phyloP scores from a whole-genome alignment of 192 early-diverging fungal genomes.

The Pecoramyces ruminantium region DNA sequence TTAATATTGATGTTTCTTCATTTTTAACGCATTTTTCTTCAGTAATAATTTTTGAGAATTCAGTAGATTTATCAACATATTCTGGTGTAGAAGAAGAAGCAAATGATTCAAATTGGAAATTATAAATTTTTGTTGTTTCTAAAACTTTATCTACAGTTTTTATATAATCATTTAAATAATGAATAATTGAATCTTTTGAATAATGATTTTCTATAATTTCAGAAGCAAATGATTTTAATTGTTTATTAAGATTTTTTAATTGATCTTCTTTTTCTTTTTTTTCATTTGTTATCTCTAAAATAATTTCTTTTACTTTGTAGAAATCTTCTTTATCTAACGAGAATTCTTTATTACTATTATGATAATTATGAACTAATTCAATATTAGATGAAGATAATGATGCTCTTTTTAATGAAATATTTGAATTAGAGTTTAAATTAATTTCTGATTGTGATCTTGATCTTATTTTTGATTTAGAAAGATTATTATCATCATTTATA shows the following conservation, averaged over 20 bases:
- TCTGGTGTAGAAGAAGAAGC: background rate
- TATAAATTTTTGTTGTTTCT: background rate
- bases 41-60: background rate
- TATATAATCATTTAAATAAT: background rate
- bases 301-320: background rate
- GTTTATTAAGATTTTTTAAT: background rate
- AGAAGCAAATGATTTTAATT: background rate
- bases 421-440: background rate
- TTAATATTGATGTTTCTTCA: too few relatives aligned
- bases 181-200: background rate
- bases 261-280: background rate
- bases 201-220: background rate
- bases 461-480: too few relatives aligned
- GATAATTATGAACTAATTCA: too few relatives aligned
- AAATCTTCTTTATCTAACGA: background rate
- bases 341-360: background rate
- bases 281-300: background rate
- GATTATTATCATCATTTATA: too few relatives aligned
- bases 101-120: background rate
- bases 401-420: background rate
- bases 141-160: background rate
- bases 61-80: background rate
- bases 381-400: background rate
- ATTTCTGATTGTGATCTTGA: background rate
- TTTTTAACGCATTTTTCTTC: too few relatives aligned